phyloP scores from a whole-genome alignment of 192 early-diverging fungal species.

The Coemansia sp. region DNA sequence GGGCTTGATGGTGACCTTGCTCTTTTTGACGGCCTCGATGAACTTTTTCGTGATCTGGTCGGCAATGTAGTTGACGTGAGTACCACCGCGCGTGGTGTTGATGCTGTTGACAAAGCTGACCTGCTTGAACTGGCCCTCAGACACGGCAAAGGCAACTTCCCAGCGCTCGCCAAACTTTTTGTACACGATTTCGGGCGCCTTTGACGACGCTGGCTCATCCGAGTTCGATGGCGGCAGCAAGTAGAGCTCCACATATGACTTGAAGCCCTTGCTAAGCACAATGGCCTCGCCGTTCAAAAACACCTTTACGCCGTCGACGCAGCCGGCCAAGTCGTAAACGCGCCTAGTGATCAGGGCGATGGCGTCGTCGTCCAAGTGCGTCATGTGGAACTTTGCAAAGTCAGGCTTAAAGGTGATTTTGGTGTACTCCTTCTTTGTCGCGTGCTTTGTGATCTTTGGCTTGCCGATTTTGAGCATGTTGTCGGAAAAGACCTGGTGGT shows the following conservation, averaged over 20 bases:
- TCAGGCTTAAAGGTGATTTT: constrained; percentile 95
- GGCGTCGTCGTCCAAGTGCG: constrained; percentile 79
- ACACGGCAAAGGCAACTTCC: constrained; percentile 92
- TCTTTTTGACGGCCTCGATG: constrained; percentile 70
- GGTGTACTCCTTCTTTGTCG: constrained; percentile 78
- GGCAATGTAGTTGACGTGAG: constrained; percentile 79
- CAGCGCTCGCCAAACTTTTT: constrained; percentile 80
- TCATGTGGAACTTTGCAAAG: constrained; percentile 88
- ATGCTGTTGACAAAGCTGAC: constrained; percentile 97
- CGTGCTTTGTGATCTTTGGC: constrained; percentile 71
- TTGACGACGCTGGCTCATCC: constrained; percentile 16
- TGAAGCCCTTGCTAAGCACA: constrained; percentile 79
- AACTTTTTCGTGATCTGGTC: constrained; percentile 79
- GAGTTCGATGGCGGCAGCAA: constrained; percentile 35
- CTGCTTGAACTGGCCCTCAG: constrained; percentile 95
- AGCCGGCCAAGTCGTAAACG: constrained; percentile 92
- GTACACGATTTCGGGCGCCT: constrained; percentile 62
- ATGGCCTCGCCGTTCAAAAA: constrained; percentile 81
- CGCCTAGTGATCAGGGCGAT: constrained; percentile 88
- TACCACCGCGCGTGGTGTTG: constrained; percentile 92
- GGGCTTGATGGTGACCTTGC: constrained; percentile 71
- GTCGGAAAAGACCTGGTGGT: constrained; percentile 81
- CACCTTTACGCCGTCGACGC: constrained; percentile 80
- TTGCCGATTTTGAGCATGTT: constrained; percentile 84
- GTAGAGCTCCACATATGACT: constrained; percentile 88